Base-by-base conservation (phyloP, 2,329 filamentous ascomycete species). In the Aquanectria penicillioides region DNA sequence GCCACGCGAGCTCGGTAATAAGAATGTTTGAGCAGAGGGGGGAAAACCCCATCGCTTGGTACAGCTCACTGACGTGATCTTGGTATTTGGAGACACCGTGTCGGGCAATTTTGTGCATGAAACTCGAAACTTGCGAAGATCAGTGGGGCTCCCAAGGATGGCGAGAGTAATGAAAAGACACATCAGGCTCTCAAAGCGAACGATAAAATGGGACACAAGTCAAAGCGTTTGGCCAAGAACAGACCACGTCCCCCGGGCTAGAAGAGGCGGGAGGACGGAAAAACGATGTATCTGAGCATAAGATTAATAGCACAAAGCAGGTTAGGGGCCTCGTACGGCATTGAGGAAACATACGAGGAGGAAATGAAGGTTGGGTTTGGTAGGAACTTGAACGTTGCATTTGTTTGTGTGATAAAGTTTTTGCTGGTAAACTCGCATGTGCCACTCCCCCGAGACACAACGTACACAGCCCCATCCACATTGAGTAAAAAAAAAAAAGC, bases 91-190 rank as follows among this genome's bases (percentile, higher is more conserved):
- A 41, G 20, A 23, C 20, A 48, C 33, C 33, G 4, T 51, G 53
- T 55, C 61, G 50, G 54, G 18, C 29, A 44, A 56, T 63, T 63
- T 40, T 52, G 40, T 59, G 58, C 61, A 59, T 58, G 53, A 59
- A 53, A 50, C 50, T 18, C 10, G 52, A 53, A 46, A 29, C 54
- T 22, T 33, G 40, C 28, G 23, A 11, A 13, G 58, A 63, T 63
- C 58, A 52, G 58, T 56, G 61, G 58, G 28, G 49, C 13, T 38
- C 17, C 12, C 31, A 22, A 20, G 38, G 56, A 49, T 31, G n/a
- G n/a, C n/a, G n/a, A n/a, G 18, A 23, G 22, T 18, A 18, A 34
- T 13, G 23, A 31, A 38, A 23, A 31, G 50, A 18, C 34, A 9
- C 12, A 40, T 33, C 37, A 20, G 33, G 53, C 40, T 37, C 29